Conservation (phyloP, 176 grass and related monocot species). For the Cenchrus purpureus region DNA sequence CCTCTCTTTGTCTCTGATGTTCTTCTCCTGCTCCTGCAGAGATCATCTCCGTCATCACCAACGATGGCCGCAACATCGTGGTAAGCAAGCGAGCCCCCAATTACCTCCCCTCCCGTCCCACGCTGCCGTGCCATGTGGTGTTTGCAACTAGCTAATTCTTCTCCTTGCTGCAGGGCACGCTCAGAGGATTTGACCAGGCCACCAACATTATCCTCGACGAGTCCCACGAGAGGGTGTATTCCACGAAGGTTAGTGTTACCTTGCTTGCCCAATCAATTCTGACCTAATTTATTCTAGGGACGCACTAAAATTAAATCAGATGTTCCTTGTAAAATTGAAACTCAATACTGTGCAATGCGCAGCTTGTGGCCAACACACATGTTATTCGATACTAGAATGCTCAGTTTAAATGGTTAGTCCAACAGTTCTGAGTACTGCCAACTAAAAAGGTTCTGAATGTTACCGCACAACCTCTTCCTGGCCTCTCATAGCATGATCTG, state of each 20-base stretch:
- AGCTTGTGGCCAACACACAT: background rate
- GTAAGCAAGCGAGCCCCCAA: conserved; percentile 37
- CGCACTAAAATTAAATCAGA: background rate
- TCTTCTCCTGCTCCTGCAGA: conserved; percentile 42
- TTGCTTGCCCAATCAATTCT: background rate
- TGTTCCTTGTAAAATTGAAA: background rate
- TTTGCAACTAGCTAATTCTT: background rate
- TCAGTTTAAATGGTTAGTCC: background rate
- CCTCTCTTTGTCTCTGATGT: background rate
- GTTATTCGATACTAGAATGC: background rate
- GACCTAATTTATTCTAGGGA: background rate
- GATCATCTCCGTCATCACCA: conserved; percentile 94
- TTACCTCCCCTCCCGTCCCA: background rate
- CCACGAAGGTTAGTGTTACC: conserved; percentile 60
- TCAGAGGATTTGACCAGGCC: conserved; percentile 93
- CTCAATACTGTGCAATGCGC: background rate
- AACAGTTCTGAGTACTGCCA: background rate
- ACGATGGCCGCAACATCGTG: conserved; percentile 94
- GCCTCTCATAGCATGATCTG: background rate
- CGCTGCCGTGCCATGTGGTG: background rate
- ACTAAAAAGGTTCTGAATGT: background rate
- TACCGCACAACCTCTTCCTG: background rate
- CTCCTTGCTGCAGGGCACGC: conserved; percentile 60
- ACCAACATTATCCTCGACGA: conserved; percentile 98
- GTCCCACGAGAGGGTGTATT: conserved; percentile 96